Evolutionary conservation across 1,139 yeast genomes (phyloP).

Genomic region (Yamadazyma trypodendri): DNA sequence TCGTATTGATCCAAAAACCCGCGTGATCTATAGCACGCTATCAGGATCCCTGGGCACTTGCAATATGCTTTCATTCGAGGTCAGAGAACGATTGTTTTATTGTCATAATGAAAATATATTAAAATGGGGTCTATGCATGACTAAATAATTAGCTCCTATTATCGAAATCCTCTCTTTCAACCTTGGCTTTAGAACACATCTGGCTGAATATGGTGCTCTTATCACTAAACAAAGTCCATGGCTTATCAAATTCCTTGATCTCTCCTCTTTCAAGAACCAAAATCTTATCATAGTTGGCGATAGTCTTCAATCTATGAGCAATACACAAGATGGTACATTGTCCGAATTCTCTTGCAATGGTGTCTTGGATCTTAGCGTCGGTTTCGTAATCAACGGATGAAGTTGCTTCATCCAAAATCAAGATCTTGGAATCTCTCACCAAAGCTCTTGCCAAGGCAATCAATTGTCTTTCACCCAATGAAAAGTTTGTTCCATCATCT

Average conservation of each 20-base stretch:
- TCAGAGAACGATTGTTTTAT: no score
- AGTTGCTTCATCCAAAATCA: constrained; percentile 44
- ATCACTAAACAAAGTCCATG: constrained; percentile 36
- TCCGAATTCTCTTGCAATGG: constrained; percentile 33
- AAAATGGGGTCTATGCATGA: no score
- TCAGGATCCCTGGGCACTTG: no score
- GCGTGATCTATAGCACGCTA: no score
- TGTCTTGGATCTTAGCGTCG: constrained; percentile 38
- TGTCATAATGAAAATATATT: no score
- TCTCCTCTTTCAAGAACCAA: constrained; percentile 57
- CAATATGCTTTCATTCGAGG: no score
- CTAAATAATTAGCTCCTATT: not conserved
- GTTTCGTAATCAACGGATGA: constrained; percentile 45
- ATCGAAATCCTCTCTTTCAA: constrained; percentile 9
- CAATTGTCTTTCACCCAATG: constrained; percentile 42
- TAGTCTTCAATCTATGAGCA: constrained; percentile 42
- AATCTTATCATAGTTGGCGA: constrained; percentile 36
- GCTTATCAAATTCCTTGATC: constrained; percentile 48
- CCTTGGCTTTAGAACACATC: constrained; percentile 38
- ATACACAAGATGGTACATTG: constrained; percentile 42
- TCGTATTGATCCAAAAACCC: no score
- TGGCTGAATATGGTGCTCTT: constrained; percentile 36
- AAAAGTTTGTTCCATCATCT: constrained; percentile 40
- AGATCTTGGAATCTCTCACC: constrained; percentile 36
- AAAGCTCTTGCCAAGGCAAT: constrained; percentile 44